phyloP scores from a whole-genome alignment of 106 monocot species.

The Dioscorea alata region DNA sequence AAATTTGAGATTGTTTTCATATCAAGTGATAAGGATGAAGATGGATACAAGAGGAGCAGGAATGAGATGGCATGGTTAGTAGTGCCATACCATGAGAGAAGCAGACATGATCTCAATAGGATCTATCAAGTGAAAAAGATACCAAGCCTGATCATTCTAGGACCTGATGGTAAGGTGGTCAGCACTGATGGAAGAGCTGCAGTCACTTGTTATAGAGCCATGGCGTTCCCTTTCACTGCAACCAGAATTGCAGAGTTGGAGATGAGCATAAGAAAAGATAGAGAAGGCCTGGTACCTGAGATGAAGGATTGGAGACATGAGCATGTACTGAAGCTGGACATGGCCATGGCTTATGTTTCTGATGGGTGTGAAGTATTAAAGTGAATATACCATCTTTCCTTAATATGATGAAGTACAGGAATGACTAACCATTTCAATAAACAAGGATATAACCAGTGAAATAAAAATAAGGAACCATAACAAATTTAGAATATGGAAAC shows the following conservation, averaged over 20 bases:
- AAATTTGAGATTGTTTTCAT: constrained; percentile 29
- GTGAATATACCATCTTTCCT: too few relatives aligned
- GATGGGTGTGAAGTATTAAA: constrained; percentile 24
- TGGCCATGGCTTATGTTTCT: constrained; percentile 24
- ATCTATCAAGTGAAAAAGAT: constrained; percentile 23
- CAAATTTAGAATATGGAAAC: too few relatives aligned
- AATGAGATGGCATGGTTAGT: constrained; percentile 29
- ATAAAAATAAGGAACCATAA: too few relatives aligned
- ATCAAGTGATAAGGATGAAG: constrained; percentile 27
- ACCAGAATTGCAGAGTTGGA: constrained; percentile 21
- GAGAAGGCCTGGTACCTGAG: constrained; percentile 8
- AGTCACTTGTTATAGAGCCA: constrained; percentile 16
- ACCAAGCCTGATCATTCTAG: constrained; percentile 23
- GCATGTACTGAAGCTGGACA: constrained; percentile 27
- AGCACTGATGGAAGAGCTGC: constrained; percentile 21
- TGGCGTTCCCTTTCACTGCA: constrained; percentile 31
- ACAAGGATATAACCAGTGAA: too few relatives aligned
- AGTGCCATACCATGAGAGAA: constrained; percentile 21
- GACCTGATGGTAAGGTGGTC: constrained; percentile 22
- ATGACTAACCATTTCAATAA: too few relatives aligned
- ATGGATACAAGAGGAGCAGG: constrained; percentile 17
- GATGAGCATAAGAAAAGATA: constrained; percentile 16
- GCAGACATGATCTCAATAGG: constrained; percentile 20
- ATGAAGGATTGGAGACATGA: constrained; percentile 19
- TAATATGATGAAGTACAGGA: too few relatives aligned